These are phyloP conservation scores for Wickerhamiella domercqiae DNA, from an alignment of 805 yeast species.

Conservation along the genomic window DNA sequence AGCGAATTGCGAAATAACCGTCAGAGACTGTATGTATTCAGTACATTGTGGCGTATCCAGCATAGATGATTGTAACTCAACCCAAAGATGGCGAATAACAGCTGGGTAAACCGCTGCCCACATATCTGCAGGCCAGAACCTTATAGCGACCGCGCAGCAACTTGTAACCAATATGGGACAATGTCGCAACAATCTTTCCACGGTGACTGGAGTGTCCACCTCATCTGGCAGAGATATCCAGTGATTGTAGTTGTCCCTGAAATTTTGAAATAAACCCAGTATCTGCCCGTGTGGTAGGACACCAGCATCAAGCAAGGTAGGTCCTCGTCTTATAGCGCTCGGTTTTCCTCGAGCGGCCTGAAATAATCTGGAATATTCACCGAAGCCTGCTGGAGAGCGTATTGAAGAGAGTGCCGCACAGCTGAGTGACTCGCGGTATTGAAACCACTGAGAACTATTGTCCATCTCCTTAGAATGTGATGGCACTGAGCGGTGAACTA, in stretches of 20 bases:
- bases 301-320: slow-evolving; percentile 34
- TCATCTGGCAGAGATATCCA: slow-evolving; percentile 61
- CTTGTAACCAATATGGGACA: slow-evolving; percentile 54
- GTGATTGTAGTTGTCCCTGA: slow-evolving; percentile 53
- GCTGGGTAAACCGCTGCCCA: slow-evolving; percentile 30
- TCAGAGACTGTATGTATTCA: slow-evolving; percentile 55
- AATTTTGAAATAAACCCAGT: slow-evolving; percentile 35
- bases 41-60: slow-evolving; percentile 32
- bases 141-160: slow-evolving; percentile 46
- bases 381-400: not conserved
- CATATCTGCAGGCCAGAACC: slow-evolving; percentile 32
- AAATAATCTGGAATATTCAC: slow-evolving; percentile 3
- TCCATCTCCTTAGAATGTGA: too few relatives aligned
- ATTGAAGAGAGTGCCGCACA: slow-evolving; percentile 1
- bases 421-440: slow-evolving; percentile 6
- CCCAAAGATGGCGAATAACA: slow-evolving; percentile 32
- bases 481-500: too few relatives aligned
- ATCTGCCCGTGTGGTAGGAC: slow-evolving; percentile 37
- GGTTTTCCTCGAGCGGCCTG: slow-evolving; percentile 3
- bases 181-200: slow-evolving; percentile 30
- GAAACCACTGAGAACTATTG: slow-evolving; percentile 2
- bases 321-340: slow-evolving; percentile 4
- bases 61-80: slow-evolving; percentile 34
- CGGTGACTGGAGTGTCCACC: slow-evolving; percentile 33
- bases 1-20: slow-evolving; percentile 49